Conservation (phyloP, 2,329 filamentous ascomycete species). For the Beauveria asiatica region DNA sequence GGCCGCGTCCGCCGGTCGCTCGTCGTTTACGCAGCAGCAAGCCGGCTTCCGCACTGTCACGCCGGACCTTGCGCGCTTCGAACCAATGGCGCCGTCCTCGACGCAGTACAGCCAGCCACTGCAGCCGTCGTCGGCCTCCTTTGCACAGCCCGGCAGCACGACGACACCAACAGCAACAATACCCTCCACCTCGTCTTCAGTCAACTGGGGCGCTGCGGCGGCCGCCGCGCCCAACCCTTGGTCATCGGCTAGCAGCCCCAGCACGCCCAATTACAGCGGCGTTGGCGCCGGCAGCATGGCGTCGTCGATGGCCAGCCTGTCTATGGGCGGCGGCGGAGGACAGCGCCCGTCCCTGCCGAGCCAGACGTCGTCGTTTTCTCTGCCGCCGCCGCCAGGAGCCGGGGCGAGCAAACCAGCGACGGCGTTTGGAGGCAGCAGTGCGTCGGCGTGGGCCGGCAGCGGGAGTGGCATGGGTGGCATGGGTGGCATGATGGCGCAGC, state of each 20-base stretch:
- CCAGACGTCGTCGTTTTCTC: constrained; percentile 43
- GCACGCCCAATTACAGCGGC: constrained; percentile 22
- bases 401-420: constrained; percentile 17
- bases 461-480: constrained; percentile 14
- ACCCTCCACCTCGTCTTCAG: constrained; percentile 29
- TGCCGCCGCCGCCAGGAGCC: constrained; percentile 43
- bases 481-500: constrained; percentile 15
- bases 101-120: constrained; percentile 57
- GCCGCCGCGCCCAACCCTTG: constrained; percentile 38
- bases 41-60: constrained; percentile 47
- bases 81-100: constrained; percentile 46
- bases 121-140: constrained; percentile 31
- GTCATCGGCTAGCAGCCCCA: constrained; percentile 30
- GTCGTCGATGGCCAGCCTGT: constrained; percentile 40
- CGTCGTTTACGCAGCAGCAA: constrained; percentile 18
- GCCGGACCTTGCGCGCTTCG: constrained; percentile 48
- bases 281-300: constrained; percentile 26
- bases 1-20: constrained; percentile 15
- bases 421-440: constrained; percentile 15
- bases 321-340: constrained; percentile 32
- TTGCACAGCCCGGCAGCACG: constrained; percentile 19
- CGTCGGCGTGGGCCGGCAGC: constrained; percentile 14
- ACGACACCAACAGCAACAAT: neutral
- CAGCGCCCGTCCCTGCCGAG: constrained; percentile 24
- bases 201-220: constrained; percentile 39